Evolutionary conservation across 2,329 filamentous ascomycete genomes (phyloP).

Genomic region (Sordariomycetes sp.): DNA sequence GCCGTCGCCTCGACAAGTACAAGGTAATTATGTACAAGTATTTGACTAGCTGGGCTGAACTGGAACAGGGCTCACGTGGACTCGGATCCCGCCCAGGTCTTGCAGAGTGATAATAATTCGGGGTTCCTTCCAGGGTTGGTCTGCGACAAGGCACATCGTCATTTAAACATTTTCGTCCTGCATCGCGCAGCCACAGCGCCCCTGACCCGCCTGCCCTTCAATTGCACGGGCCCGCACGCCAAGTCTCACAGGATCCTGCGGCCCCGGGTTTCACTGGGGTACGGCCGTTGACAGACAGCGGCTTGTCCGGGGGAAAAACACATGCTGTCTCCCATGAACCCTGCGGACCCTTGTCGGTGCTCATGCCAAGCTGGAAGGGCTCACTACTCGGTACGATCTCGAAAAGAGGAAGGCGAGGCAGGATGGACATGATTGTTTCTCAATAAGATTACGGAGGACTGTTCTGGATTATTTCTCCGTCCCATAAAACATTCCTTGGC

Average conservation of each 20-base stretch:
- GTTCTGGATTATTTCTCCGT: neutral
- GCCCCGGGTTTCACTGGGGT: neutral
- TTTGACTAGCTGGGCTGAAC: no score
- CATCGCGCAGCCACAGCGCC: neutral
- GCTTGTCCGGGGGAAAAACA: neutral
- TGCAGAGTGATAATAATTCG: no score
- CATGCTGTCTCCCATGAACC: neutral
- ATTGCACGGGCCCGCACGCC: neutral
- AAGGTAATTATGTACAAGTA: no score
- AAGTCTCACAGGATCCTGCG: neutral
- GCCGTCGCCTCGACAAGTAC: neutral
- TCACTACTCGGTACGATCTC: no score
- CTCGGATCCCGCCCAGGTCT: no score
- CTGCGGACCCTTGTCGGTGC: neutral
- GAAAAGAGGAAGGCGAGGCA: no score
- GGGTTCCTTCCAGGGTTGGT: no score
- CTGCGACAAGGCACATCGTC: neutral
- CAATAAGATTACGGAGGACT: no score
- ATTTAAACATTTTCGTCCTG: neutral
- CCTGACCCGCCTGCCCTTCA: neutral
- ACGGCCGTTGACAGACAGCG: neutral
- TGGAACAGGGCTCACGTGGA: no score
- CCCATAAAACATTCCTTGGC: neutral
- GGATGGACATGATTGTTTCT: no score
- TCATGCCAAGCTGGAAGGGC: neutral